A percentile compares a stretch with the other conserved stretches of the same genome.
Conservation (phyloP, 805 yeast species). For the Wickerhamomyces alni region DNA sequence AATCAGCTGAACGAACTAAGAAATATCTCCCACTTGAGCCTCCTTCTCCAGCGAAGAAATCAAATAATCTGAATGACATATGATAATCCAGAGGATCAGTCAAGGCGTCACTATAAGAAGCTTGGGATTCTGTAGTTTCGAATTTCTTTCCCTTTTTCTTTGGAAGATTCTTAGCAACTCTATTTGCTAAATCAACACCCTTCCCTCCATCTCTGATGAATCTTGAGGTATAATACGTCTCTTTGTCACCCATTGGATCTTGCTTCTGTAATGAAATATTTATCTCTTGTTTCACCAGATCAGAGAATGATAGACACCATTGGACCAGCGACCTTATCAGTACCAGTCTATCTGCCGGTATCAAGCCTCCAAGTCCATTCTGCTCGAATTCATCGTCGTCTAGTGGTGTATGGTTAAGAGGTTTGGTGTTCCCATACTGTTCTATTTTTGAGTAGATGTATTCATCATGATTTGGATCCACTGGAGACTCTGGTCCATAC, state of each 20-base stretch:
- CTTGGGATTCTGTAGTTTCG: constrained; percentile 6
- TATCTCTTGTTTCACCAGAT: constrained; percentile 11
- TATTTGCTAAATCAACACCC: constrained; percentile 14
- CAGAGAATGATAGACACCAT: constrained; percentile 19
- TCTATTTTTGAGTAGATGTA: constrained; percentile 9
- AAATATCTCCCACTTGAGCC: constrained; percentile 21
- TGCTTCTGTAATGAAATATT: constrained; percentile 8
- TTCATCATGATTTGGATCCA: constrained; percentile 18
- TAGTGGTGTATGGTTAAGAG: constrained; percentile 16
- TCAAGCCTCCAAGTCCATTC: constrained; percentile 13
- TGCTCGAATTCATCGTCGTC: constrained; percentile 14
- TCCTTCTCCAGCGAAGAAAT: constrained; percentile 23
- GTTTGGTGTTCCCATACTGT: constrained; percentile 11
- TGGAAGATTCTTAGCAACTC: constrained; percentile 4
- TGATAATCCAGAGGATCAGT: constrained; percentile 15
- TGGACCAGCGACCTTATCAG: constrained; percentile 16
- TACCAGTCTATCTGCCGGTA: constrained; percentile 20
- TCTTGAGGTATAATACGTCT: constrained; percentile 20
- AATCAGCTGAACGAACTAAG: constrained; percentile 17
- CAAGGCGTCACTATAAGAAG: constrained; percentile 13
- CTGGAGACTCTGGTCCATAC: constrained; percentile 6
- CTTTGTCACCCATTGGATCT: constrained; percentile 18
- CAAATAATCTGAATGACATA: constrained; percentile 18
- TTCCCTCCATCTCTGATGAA: constrained; percentile 18
- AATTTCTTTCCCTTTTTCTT: constrained; percentile 3